Conservation (phyloP, 139 green algal species). For the Medakamo hakoo region DNA sequence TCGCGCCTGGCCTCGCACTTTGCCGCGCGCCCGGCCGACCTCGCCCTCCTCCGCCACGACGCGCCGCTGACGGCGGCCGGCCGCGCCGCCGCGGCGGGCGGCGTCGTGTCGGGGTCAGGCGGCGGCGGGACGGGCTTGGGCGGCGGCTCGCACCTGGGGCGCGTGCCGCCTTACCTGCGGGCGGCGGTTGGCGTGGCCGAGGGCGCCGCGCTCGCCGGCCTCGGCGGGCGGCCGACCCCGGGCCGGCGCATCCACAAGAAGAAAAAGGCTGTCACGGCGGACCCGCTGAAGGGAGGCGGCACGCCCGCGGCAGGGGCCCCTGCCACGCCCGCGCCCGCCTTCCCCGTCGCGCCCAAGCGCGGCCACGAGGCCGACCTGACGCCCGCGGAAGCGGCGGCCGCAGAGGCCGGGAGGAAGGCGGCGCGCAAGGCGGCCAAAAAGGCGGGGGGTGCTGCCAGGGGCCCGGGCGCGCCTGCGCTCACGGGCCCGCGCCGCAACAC, state of each 20-base stretch:
- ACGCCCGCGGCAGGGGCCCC: not conserved
- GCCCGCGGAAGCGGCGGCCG: constrained; percentile 25
- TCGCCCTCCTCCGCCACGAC: constrained; percentile 71
- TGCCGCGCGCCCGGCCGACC: constrained; percentile 53
- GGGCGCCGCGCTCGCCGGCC: constrained; percentile 1
- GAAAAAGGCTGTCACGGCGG: not conserved
- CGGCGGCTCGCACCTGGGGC: constrained; percentile 49
- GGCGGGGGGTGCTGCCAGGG: too few species aligned
- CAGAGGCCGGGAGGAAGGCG: constrained; percentile 9
- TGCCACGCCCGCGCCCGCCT: not conserved
- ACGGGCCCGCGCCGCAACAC: constrained; percentile 32
- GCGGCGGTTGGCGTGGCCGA: constrained; percentile 19
- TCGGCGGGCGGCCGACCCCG: not conserved
- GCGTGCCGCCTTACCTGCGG: constrained; percentile 58
- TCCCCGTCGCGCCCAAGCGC: not conserved
- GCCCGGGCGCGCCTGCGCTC: too few species aligned
- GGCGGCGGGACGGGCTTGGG: too few species aligned
- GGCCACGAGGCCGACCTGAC: constrained; percentile 6
- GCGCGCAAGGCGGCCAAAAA: constrained; percentile 7
- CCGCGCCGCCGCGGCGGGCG: not conserved
- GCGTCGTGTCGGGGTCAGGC: constrained; percentile 16
- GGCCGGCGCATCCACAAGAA: not conserved
- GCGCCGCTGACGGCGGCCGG: constrained; percentile 24
- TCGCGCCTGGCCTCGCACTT: constrained; percentile 66
- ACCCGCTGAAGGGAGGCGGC: not conserved